Conservation (phyloP, 1,284 basidiomycete species). For the Laetiporus sulphureus region DNA sequence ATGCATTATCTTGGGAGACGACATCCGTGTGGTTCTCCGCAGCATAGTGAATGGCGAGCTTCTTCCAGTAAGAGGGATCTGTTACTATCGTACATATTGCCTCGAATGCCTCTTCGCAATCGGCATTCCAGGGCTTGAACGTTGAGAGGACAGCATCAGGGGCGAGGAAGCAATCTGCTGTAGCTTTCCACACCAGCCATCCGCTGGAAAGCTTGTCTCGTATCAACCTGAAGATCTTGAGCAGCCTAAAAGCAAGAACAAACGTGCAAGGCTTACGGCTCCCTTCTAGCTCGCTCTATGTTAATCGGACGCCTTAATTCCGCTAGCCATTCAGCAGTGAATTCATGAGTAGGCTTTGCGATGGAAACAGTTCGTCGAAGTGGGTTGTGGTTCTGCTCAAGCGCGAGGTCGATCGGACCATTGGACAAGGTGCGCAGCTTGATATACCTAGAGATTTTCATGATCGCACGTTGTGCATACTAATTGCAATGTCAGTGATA, state of each 20-base stretch:
- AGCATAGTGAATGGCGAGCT: conserved; percentile 50
- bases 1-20: conserved; percentile 61
- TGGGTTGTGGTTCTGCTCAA: conserved; percentile 50
- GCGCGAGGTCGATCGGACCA: conserved; percentile 49
- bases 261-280: conserved; percentile 35
- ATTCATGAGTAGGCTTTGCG: conserved; percentile 47
- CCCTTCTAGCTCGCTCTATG: conserved; percentile 22
- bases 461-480: conserved; percentile 65
- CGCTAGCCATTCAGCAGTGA: conserved; percentile 50
- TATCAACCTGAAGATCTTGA: conserved; percentile 30
- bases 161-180: conserved; percentile 38
- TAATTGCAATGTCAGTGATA: conserved; percentile 18
- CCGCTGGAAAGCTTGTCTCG: conserved; percentile 51
- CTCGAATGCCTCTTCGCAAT: conserved; percentile 38
- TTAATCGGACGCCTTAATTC: conserved; percentile 42
- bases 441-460: conserved; percentile 61
- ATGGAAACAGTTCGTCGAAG: conserved; percentile 46
- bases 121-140: conserved; percentile 50
- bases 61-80: conserved; percentile 51
- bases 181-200: conserved; percentile 53
- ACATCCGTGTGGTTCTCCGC: conserved; percentile 60
- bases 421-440: conserved; percentile 74
- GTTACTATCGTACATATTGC: conserved; percentile 39
- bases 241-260: background rate
- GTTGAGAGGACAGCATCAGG: conserved; percentile 42